Conservation (phyloP, 2,329 filamentous ascomycete species). For the Phaeosphaeriaceae sp. region DNA sequence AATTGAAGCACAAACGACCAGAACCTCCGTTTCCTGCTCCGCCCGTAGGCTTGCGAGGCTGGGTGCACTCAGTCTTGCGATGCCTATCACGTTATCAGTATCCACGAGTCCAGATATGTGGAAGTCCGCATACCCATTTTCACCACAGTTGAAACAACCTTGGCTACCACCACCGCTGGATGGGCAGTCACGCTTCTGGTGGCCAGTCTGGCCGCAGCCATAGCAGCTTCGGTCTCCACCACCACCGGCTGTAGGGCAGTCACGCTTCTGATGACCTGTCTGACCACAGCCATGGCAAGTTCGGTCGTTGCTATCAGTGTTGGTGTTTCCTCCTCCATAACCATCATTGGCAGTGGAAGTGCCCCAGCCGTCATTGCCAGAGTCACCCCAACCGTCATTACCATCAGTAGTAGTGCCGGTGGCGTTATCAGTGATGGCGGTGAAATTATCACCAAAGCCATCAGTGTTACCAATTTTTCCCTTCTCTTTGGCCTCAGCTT, state of each 20-base stretch:
- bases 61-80: slow-evolving; percentile 32
- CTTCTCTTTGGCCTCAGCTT: slow-evolving; percentile 29
- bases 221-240: slow-evolving; percentile 29
- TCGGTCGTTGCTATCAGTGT: slow-evolving; percentile 16
- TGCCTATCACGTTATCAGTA: slow-evolving; percentile 15
- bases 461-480: slow-evolving; percentile 13
- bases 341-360: slow-evolving; percentile 7
- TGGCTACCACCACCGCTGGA: slow-evolving; percentile 17
- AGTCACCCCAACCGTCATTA: slow-evolving; percentile 37
- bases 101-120: neutral
- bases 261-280: slow-evolving; percentile 31
- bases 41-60: slow-evolving; percentile 22
- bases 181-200: slow-evolving; percentile 34
- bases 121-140: slow-evolving; percentile 28
- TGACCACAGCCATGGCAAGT: slow-evolving; percentile 36
- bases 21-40: slow-evolving; percentile 19
- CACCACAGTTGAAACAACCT: slow-evolving; percentile 41
- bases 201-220: slow-evolving; percentile 28
- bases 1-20: slow-evolving; percentile 29
- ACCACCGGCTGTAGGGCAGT: slow-evolving; percentile 25
- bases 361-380: slow-evolving; percentile 46
- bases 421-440: slow-evolving; percentile 7
- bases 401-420: slow-evolving; percentile 48
- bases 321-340: slow-evolving; percentile 1
- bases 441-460: slow-evolving; percentile 7